These are phyloP conservation scores for Cyclotella cryptica DNA, from an alignment of 108 stramenopile species.

Conservation along the genomic window DNA sequence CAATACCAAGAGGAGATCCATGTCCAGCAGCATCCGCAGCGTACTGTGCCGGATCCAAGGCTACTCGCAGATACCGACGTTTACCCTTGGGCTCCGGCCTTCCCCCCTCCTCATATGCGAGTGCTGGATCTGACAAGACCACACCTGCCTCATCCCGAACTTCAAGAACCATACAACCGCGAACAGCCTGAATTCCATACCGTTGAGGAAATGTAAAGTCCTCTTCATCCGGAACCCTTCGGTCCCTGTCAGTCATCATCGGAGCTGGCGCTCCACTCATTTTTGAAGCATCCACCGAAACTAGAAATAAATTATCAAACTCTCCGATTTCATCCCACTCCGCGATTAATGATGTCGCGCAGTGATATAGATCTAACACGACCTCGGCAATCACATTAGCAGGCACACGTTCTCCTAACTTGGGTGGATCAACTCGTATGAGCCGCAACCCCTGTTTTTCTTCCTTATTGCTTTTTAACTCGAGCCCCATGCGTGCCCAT, in stretches of 20 bases:
- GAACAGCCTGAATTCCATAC: conserved; percentile 76
- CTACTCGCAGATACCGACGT: conserved; percentile 76
- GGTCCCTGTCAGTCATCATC: conserved; percentile 56
- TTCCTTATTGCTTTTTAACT: conserved; percentile 50
- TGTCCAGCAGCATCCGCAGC: conserved; percentile 56
- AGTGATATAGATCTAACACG: conserved; percentile 79
- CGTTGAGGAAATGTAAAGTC: conserved; percentile 81
- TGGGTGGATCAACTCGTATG: conserved; percentile 82
- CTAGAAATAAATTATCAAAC: conserved; percentile 92
- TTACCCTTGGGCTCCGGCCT: conserved; percentile 44
- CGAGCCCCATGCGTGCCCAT: conserved; percentile 88
- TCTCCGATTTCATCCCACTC: conserved; percentile 96
- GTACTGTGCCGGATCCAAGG: conserved; percentile 92
- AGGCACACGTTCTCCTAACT: conserved; percentile 82
- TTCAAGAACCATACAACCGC: conserved; percentile 86
- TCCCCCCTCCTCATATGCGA: conserved; percentile 38
- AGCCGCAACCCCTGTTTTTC: conserved; percentile 55
- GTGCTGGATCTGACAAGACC: conserved; percentile 82
- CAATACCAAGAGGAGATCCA: conserved; percentile 64
- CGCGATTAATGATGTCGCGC: conserved; percentile 71
- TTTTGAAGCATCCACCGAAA: conserved; percentile 78
- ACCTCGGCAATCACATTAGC: conserved; percentile 84
- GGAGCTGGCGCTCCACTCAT: conserved; percentile 66
- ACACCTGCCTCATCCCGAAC: conserved; percentile 88
- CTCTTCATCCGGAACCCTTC: conserved; percentile 79